These are phyloP conservation scores for Gamarada debralockiae DNA, from an alignment of 495 filamentous ascomycete species.

Conservation along the genomic window DNA sequence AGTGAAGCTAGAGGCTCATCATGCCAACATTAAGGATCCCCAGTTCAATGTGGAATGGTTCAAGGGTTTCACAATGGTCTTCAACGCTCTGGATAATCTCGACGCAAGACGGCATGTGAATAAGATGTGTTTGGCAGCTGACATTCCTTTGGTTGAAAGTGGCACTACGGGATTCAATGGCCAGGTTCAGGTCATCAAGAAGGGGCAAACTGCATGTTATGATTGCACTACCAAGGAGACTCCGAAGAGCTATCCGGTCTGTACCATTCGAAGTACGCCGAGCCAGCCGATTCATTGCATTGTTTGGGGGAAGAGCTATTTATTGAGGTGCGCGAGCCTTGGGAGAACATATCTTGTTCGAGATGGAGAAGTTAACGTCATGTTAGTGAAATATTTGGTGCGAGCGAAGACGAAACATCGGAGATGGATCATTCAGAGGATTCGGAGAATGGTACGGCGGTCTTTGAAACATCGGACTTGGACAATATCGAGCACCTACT, in stretches of 20 bases:
- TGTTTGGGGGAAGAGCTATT: constrained; percentile 97
- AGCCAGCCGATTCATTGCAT: constrained; percentile 98
- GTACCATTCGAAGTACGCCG: constrained; percentile 93
- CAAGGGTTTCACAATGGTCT: constrained; percentile 74
- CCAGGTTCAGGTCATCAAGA: constrained; percentile 94
- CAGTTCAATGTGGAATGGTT: constrained; percentile 93
- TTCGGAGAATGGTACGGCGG: constrained; percentile 80
- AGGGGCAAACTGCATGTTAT: constrained; percentile 93
- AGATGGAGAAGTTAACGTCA: constrained; percentile 6
- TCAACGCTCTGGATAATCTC: constrained; percentile 96
- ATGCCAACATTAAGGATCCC: constrained; percentile 94
- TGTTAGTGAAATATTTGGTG: constrained; percentile 76
- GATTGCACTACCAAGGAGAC: constrained; percentile 87
- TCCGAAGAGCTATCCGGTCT: constrained; percentile 90
- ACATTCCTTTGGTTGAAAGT: constrained; percentile 91
- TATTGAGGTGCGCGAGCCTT: constrained; percentile 61
- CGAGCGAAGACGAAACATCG: constrained; percentile 76
- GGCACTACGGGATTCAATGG: constrained; percentile 98
- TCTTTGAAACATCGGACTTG: too few relatives aligned
- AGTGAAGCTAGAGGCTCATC: constrained; percentile 84
- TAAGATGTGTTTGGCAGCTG: constrained; percentile 90
- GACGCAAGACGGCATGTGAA: constrained; percentile 95
- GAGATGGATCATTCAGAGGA: constrained; percentile 76
- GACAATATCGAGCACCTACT: background rate
- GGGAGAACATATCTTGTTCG: background rate